Evolutionary conservation across 2,329 filamentous ascomycete genomes (phyloP).

Genomic region (Fusarium xylarioides): DNA sequence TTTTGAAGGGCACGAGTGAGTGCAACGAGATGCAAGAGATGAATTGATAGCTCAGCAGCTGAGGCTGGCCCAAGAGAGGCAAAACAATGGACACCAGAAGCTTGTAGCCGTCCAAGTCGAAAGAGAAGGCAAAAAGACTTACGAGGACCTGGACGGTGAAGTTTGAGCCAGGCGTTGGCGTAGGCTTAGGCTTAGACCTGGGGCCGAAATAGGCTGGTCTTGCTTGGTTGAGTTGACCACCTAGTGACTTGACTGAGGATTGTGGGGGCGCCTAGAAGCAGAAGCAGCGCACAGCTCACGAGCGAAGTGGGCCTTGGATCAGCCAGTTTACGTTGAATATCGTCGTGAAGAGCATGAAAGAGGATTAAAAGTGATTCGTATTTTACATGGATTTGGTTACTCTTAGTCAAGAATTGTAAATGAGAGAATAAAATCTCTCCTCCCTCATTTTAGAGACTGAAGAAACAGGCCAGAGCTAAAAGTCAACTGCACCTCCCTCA

Average conservation of each 20-base stretch:
- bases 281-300: conserved; percentile 15
- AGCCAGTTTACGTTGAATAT: conserved; percentile 21
- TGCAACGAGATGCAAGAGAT: conserved; percentile 1
- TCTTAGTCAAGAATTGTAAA: background rate
- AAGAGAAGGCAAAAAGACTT: conserved; percentile 32
- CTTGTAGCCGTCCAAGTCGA: conserved; percentile 16
- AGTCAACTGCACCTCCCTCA: background rate
- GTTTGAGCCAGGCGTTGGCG: conserved; percentile 37
- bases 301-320: conserved; percentile 28
- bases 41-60: conserved; percentile 33
- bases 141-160: conserved; percentile 40
- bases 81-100: conserved; percentile 24
- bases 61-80: conserved; percentile 17
- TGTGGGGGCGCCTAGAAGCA: conserved; percentile 5
- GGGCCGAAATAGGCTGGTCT: conserved; percentile 40
- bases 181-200: conserved; percentile 30
- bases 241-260: conserved; percentile 16
- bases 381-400: background rate
- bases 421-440: background rate
- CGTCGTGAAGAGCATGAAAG: background rate
- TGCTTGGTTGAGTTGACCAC: conserved; percentile 29
- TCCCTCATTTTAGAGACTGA: background rate
- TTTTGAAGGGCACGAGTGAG: background rate
- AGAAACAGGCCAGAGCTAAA: conserved; percentile 3
- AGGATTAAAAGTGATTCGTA: background rate